Evolutionary conservation across 768 basidiomycete species (phyloP).

Genomic region (Tylopilus plumbeoviolaceoides): DNA sequence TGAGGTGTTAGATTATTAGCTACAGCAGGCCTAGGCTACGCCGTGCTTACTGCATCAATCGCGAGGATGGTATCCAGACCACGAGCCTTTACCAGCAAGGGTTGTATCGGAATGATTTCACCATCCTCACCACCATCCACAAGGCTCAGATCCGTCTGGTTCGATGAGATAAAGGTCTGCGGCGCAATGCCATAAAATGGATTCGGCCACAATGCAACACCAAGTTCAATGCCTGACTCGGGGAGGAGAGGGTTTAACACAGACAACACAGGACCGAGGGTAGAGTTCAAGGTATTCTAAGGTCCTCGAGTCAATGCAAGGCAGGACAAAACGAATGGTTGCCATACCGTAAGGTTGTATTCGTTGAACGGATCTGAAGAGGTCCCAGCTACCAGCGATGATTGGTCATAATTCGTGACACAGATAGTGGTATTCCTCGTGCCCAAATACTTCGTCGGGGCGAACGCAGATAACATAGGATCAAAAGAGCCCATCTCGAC

Average conservation of each 20-base stretch:
- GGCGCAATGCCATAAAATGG: conserved; percentile 35
- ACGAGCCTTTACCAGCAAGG: conserved; percentile 45
- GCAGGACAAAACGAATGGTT: background rate
- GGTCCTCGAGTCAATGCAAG: background rate
- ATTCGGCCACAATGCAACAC: conserved; percentile 35
- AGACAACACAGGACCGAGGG: conserved; percentile 10
- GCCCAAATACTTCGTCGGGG: conserved; percentile 43
- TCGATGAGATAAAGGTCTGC: conserved; percentile 31
- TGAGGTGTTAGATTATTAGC: background rate
- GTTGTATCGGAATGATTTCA: conserved; percentile 45
- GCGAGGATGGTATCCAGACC: conserved; percentile 48
- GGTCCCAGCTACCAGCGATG: conserved; percentile 35
- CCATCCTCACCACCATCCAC: conserved; percentile 43
- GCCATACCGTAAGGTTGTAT: conserved; percentile 26
- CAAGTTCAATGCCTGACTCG: conserved; percentile 25
- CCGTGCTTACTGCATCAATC: conserved; percentile 37
- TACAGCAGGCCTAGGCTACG: background rate
- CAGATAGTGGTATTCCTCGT: conserved; percentile 31
- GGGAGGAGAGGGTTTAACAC: conserved; percentile 21
- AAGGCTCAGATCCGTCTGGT: conserved; percentile 30
- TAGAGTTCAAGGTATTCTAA: conserved; percentile 12
- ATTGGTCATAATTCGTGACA: conserved; percentile 35
- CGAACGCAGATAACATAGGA: conserved; percentile 42
- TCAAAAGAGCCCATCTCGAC: conserved; percentile 42
- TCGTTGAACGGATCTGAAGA: conserved; percentile 37